Base-by-base conservation (phyloP, 352 stramenopile species). In the Globisporangium lucens region DNA sequence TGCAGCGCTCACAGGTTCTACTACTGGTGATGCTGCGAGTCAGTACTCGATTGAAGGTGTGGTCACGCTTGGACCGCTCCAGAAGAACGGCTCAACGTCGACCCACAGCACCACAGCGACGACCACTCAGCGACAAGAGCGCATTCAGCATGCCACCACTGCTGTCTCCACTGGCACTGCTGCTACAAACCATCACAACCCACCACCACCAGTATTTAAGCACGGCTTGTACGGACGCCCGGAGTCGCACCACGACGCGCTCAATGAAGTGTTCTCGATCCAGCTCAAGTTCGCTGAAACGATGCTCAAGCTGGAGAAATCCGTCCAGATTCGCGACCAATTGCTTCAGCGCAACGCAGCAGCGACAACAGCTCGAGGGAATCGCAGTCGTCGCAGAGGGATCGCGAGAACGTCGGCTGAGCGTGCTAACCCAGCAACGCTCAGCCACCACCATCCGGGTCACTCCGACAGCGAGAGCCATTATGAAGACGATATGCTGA, bases 241-340 rank as follows among this genome's bases (percentile, higher is more conserved):
- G 8, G 59, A 49, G 22, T 22, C 38, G 4, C 52, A 55, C 55
- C 56, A 75, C 9, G 79, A 87, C 24, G 69, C 79, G 10, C 65
- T 91, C 24, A 84, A 77, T 47, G 81, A 91, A 49, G 81, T 91
- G 15, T 88, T 90, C 47, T 77, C 72, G 8, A 72, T 91, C 47
- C 81, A 91, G 61, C 58, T 89, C 13, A 81, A 88, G 52, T 91
- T 91, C 33, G 83, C 83, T 0, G 83, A 91, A 74, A 91, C 81
- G 49, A 90, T 91, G 81, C 70, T 80, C 0, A 83, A 86, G 58
- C 69, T 91, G 15, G 83, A 91, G 29, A 82, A 89, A 65, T 89
- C 79, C 0, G 80, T 91, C 22, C 83, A 89, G 58, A 61, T 77
- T 13, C 76, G 83, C 15, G 81, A 91, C 17, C 71, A 84, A 15